These are phyloP conservation scores for Blastobotrys proliferans DNA, from an alignment of 1,139 yeast species.

Conservation along the genomic window DNA sequence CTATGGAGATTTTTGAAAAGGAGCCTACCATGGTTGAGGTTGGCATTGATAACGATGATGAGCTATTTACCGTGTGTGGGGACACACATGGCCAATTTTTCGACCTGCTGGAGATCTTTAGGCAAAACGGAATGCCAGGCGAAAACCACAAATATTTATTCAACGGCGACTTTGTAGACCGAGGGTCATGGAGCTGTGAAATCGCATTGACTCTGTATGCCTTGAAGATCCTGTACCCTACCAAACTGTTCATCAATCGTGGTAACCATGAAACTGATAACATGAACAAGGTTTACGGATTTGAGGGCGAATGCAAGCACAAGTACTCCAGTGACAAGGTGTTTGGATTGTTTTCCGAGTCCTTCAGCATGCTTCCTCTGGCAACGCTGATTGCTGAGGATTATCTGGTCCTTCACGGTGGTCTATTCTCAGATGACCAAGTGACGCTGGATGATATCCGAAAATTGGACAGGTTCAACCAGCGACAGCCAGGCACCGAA, in stretches of 20 bases:
- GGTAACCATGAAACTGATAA: constrained; percentile 97
- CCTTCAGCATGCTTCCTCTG: constrained; percentile 82
- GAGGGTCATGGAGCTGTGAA: constrained; percentile 98
- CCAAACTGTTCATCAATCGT: constrained; percentile 68
- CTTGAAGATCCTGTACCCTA: constrained; percentile 76
- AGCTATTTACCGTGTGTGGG: constrained; percentile 77
- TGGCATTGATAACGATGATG: constrained; percentile 40
- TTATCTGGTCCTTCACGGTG: constrained; percentile 93
- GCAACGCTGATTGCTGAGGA: constrained; percentile 75
- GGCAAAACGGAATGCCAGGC: constrained; percentile 64
- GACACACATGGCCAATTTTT: constrained; percentile 97
- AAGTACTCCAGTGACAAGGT: constrained; percentile 72
- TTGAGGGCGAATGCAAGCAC: constrained; percentile 90
- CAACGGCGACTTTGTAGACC: constrained; percentile 96
- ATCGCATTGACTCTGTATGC: constrained; percentile 80
- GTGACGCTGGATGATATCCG: constrained; percentile 72
- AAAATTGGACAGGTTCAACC: constrained; percentile 58
- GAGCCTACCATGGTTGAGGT: constrained; percentile 81
- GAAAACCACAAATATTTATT: constrained; percentile 72
- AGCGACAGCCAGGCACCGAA: constrained; percentile 81
- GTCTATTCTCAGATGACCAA: constrained; percentile 75
- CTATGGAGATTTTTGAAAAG: constrained; percentile 54
- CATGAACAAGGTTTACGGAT: constrained; percentile 96
- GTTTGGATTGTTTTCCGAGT: constrained; percentile 81
- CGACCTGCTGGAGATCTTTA: constrained; percentile 78